Base-by-base conservation (phyloP, 2,329 filamentous ascomycete species). In the Xylariaceae sp. region DNA sequence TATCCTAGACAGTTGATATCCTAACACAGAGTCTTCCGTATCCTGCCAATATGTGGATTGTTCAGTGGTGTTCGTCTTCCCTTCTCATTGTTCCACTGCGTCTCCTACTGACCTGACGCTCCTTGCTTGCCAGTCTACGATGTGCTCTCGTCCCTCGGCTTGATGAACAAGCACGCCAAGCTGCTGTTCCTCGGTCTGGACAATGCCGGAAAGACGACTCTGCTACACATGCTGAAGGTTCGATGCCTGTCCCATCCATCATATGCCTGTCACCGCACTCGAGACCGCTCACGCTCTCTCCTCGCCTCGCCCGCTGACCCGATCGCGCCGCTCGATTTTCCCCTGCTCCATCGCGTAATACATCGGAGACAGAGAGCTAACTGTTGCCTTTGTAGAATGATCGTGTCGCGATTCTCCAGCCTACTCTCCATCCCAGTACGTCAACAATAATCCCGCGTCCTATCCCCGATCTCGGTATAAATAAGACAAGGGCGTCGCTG, bases 81-180 rank as follows among this genome's bases (percentile, higher is more conserved):
- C 50, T 53, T 53, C 55, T 57, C 15, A 58, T 30, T 62, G 55
- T 51, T 62, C 23, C 35, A 50, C 51, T 58, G 42, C 59, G 45
- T 53, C 59, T 57, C 60, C 57, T 55, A 66, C 68, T 30, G 23
- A 30, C 23, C 23, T 70, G 64, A 70, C 67, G 58, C 62, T 62
- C 58, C 56, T 52, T 51, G 59, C 56, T 55, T 47, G 57, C 74
- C 67, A 91, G 91, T 96, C 78, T 96, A 90, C 83, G 90, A 96
- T 80, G 80, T 95, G 70, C 86, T 96, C 71, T 89, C 92, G 71
- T 90, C 86, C 66, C 83, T 96, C 65, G 92, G 92, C 70, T 83
- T 96, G 72, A 82, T 93, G 68, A 96, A 96, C 85, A 96, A 96
- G 84, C 90, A 96, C 76, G 92, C 91, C 72, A 96, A 96, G 84